Conservation (phyloP, 164 flowering plant genomes). For the Nymphaea thermarum region DNA sequence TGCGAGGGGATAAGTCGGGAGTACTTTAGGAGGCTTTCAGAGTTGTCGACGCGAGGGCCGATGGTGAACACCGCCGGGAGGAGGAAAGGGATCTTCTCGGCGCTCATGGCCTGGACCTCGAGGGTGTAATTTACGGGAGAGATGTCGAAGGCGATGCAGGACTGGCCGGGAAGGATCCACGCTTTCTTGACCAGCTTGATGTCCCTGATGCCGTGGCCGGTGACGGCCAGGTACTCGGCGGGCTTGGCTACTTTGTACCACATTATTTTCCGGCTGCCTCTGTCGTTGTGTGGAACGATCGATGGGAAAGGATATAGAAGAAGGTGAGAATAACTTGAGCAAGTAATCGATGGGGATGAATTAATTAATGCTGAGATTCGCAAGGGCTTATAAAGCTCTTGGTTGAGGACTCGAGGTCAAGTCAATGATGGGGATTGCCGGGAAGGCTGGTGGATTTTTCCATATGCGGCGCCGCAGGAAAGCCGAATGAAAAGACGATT, state of each 20-base stretch:
- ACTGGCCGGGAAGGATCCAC: slow-evolving; percentile 17
- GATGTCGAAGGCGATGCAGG: slow-evolving; percentile 12
- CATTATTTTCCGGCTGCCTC: background rate
- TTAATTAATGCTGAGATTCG: too few relatives aligned
- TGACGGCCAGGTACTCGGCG: slow-evolving; percentile 15
- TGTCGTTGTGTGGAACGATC: too few relatives aligned
- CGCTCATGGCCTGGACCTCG: slow-evolving; percentile 22
- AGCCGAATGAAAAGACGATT: too few relatives aligned
- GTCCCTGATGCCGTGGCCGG: slow-evolving; percentile 14
- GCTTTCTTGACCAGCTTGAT: slow-evolving; percentile 18
- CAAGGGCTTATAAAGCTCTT: too few relatives aligned
- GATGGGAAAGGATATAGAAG: too few relatives aligned
- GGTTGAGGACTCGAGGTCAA: too few relatives aligned
- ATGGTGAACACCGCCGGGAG: slow-evolving; percentile 26
- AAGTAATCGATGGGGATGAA: too few relatives aligned
- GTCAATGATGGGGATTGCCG: too few relatives aligned
- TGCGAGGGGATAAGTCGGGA: slow-evolving; percentile 22
- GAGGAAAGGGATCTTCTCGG: slow-evolving; percentile 22
- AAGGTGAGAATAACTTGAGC: too few relatives aligned
- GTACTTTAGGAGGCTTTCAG: slow-evolving; percentile 9
- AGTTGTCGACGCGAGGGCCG: slow-evolving; percentile 16
- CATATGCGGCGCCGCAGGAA: too few relatives aligned
- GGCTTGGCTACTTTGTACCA: slow-evolving; percentile 15
- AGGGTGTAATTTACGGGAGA: slow-evolving; percentile 23
- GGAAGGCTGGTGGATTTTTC: too few relatives aligned